phyloP scores from a whole-genome alignment of 768 basidiomycete species.

The Leucocoprinus sp. region DNA sequence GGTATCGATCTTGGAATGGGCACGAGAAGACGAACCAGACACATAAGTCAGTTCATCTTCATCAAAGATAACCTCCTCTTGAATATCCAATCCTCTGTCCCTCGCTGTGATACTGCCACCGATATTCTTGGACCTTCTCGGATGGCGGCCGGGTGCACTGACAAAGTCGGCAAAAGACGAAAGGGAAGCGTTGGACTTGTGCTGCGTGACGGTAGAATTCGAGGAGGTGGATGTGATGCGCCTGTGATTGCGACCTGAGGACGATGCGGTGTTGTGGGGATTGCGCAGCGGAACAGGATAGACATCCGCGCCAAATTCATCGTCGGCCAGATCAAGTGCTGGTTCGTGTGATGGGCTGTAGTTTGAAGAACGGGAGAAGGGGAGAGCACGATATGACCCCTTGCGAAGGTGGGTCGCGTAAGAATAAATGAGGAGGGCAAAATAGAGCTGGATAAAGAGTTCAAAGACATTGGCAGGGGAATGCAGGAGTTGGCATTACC shows the following conservation, averaged over 20 bases:
- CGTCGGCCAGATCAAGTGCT: conserved; percentile 26
- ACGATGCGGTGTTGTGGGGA: conserved; percentile 26
- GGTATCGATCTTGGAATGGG: conserved; percentile 36
- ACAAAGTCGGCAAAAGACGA: conserved; percentile 60
- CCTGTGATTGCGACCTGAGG: conserved; percentile 22
- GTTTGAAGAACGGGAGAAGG: conserved; percentile 40
- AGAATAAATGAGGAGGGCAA: conserved; percentile 84
- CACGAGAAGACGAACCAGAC: conserved; percentile 29
- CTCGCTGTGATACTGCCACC: conserved; percentile 11
- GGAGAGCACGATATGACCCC: conserved; percentile 81
- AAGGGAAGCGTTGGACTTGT: conserved; percentile 26
- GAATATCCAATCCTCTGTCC: conserved; percentile 29
- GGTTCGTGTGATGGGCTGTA: conserved; percentile 29
- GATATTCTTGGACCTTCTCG: conserved; percentile 19
- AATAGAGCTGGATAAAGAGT: conserved; percentile 92
- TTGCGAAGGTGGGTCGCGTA: conserved; percentile 89
- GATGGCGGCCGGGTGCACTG: conserved; percentile 38
- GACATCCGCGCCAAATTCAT: conserved; percentile 64
- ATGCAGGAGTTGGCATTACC: too few relatives aligned
- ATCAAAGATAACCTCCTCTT: conserved; percentile 57
- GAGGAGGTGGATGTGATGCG: conserved; percentile 15
- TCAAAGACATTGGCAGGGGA: background rate
- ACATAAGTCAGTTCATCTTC: conserved; percentile 42
- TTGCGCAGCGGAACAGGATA: conserved; percentile 49
- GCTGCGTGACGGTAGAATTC: conserved; percentile 2